These are phyloP conservation scores for Phalaenopsis aphrodite DNA, from an alignment of 106 monocot species.

Conservation along the genomic window DNA sequence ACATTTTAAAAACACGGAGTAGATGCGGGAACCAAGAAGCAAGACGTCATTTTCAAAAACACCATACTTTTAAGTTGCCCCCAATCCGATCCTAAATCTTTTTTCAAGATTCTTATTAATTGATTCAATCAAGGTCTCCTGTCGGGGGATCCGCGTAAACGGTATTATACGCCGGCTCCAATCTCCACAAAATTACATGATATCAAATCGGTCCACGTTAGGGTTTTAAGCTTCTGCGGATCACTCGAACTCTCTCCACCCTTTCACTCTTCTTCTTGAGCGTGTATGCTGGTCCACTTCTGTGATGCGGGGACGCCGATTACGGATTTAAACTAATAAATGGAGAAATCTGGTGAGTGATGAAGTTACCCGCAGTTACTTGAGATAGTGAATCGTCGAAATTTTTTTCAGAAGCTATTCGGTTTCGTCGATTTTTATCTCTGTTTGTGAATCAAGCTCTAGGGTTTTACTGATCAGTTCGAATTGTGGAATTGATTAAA, in stretches of 20 bases:
- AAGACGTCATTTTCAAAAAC: no score
- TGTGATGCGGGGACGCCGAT: background rate
- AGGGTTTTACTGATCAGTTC: background rate
- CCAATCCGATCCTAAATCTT: no score
- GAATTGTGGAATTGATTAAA: background rate
- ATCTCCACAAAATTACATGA: no score
- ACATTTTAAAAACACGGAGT: no score
- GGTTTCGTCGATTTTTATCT: background rate
- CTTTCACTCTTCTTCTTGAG: background rate
- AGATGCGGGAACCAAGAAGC: no score
- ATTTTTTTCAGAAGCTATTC: background rate
- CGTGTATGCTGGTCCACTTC: background rate
- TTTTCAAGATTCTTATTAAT: no score
- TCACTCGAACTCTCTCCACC: background rate
- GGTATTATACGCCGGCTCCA: no score
- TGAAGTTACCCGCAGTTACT: background rate
- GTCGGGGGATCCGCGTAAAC: no score
- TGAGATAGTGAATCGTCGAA: no score
- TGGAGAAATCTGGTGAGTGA: slow-evolving; percentile 3
- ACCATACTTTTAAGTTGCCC: no score
- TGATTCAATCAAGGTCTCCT: no score
- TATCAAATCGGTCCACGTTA: background rate
- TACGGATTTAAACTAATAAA: background rate
- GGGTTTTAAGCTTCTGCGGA: background rate
- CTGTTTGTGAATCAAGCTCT: background rate